Conservation (phyloP, 768 basidiomycete genomes). For the Dentipellis sp. region DNA sequence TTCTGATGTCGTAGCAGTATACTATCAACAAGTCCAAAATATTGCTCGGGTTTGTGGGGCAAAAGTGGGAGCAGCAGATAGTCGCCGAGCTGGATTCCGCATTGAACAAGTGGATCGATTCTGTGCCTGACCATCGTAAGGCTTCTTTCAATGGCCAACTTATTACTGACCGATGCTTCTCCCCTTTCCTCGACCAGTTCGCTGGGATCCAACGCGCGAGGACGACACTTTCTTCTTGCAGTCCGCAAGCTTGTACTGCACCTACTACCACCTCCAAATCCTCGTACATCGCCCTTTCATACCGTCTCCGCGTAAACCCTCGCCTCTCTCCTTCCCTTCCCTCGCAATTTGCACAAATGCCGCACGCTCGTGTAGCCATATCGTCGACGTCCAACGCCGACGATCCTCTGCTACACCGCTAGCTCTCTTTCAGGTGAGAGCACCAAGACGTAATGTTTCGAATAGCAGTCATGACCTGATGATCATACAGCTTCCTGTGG, state of each 20-base stretch:
- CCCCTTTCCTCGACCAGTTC: conserved; percentile 16
- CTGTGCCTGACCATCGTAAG: conserved; percentile 27
- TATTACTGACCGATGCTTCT: not conserved
- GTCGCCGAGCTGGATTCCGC: conserved; percentile 14
- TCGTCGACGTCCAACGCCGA: conserved; percentile 24
- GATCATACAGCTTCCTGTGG: conserved; percentile 19
- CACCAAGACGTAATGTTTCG: too few species aligned
- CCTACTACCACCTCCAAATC: conserved; percentile 36
- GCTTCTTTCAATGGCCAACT: not conserved
- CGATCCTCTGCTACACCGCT: not conserved
- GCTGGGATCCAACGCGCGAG: conserved; percentile 34
- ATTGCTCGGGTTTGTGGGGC: conserved; percentile 3
- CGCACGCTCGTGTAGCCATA: conserved; percentile 36
- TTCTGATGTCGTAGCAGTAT: conserved; percentile 7
- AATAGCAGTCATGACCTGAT: too few species aligned
- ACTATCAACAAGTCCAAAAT: conserved; percentile 9
- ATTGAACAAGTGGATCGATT: conserved; percentile 26
- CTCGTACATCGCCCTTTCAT: conserved; percentile 43
- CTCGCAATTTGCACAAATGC: conserved; percentile 47
- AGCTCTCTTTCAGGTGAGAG: not conserved
- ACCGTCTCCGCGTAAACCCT: conserved; percentile 24
- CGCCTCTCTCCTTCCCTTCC: conserved; percentile 30
- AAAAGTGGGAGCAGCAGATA: conserved; percentile 12
- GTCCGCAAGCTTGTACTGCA: conserved; percentile 27
- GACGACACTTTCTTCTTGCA: conserved; percentile 29